Base-by-base conservation (phyloP, 345 rosid genomes). In the Anastatica hierochuntica region DNA sequence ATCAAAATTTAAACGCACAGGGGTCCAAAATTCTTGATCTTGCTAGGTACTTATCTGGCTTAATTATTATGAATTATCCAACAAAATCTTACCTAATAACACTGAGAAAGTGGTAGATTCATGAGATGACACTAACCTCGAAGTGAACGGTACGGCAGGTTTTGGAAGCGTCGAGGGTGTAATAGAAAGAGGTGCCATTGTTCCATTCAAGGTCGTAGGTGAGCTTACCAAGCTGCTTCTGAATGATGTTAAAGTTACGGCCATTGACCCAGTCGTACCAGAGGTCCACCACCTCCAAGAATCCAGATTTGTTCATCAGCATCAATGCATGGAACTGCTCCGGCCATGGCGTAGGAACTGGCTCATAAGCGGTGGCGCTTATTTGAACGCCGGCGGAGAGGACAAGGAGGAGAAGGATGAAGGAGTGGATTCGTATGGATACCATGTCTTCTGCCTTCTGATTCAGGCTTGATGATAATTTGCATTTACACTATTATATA, bases 221-320 rank as follows among this genome's bases (percentile, higher is more conserved):
- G 5, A 80, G 72, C 49, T 64, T 72, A 0, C 86, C 84, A 8
- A 78, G 75, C 72, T 84, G 94, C 46, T 76, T 56, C 57, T 81
- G 88, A 29, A 84, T 79, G 24, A 81, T 79, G 77, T 81, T 84
- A 64, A 81, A 77, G 58, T 79, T 84, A 34, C 94, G 79, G 21
- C 79, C 82, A 14, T 76, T 77, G 45, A 77, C 55, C 87, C 85
- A 84, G 31, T 84, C 88, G 63, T 81, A 84, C 88, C 88, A 84
- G 12, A 84, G 80, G 56, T 84, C 82, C 0, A 55, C 21, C 35
- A 53, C 56, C 60, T 78, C 82, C 14, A 83, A 73, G 10, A 67
- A 37, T 17, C 84, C 79, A 44, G 67, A 76, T 68, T 74, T 70
- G 75, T 78, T 76, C 81, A 78, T 76, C 64, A 83, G 47, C 51